These are phyloP conservation scores for Mycena floridula DNA, from an alignment of 768 basidiomycete species.

Conservation along the genomic window DNA sequence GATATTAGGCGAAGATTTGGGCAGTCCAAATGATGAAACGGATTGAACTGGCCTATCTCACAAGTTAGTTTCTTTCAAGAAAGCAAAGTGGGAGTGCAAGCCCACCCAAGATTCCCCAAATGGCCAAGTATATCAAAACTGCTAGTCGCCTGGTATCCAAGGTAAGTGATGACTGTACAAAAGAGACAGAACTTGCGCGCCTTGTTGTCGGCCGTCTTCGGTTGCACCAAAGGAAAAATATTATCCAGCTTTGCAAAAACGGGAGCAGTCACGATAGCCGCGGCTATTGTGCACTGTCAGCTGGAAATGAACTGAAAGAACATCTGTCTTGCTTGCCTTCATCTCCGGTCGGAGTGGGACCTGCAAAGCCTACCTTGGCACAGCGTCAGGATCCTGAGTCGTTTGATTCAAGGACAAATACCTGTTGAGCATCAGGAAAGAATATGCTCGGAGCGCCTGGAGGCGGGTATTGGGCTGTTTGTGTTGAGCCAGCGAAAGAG, in stretches of 20 bases:
- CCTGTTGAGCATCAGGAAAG: conserved; percentile 34
- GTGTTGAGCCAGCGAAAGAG: conserved; percentile 35
- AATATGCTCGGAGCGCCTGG: conserved; percentile 24
- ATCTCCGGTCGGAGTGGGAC: conserved; percentile 45
- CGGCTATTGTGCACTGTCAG: no score
- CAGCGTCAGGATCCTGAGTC: no score
- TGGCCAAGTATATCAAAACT: conserved; percentile 42
- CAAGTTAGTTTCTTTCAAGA: no score
- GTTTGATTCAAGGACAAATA: no score
- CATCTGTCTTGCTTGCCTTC: no score
- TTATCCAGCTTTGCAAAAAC: conserved; percentile 27
- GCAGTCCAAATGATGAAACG: conserved; percentile 44
- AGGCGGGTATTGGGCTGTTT: conserved; percentile 36
- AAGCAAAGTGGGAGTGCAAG: no score
- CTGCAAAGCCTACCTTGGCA: conserved; percentile 44
- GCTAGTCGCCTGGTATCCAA: no score
- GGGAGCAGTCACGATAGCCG: conserved; percentile 36
- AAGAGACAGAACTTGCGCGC: no score
- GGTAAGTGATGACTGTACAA: no score
- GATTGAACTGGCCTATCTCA: conserved; percentile 50
- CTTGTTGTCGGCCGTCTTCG: conserved; percentile 25
- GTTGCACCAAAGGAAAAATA: conserved; percentile 36
- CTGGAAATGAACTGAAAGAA: no score
- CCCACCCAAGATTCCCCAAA: conserved; percentile 45
- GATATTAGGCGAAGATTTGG: conserved; percentile 35